phyloP scores from a whole-genome alignment of 345 rosid genomes.

The Camelina hispida region DNA sequence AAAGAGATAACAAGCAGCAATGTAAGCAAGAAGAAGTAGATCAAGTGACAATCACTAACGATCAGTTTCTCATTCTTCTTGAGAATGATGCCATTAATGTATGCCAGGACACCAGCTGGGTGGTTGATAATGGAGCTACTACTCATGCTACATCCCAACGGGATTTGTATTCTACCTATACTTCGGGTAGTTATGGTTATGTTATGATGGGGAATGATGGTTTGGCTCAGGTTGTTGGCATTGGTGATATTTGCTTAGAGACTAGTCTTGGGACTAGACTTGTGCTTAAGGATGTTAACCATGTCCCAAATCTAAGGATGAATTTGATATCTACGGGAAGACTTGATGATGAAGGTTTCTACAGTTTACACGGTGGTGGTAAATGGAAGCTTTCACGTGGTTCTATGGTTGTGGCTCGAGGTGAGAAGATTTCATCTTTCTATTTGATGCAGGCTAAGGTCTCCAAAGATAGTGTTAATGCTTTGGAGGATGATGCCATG shows the following conservation, averaged over 20 bases:
- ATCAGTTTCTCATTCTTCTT: not conserved
- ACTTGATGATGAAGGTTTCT: not conserved
- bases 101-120: not conserved
- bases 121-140: slow-evolving; percentile 1
- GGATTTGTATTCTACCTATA: not conserved
- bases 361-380: too few relatives aligned
- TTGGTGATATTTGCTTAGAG: slow-evolving; percentile 18
- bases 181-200: not conserved
- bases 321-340: not conserved
- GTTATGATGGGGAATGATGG: slow-evolving; percentile 1
- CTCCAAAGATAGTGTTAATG: not conserved
- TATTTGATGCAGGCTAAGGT: not conserved
- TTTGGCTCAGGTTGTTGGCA: not conserved
- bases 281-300: slow-evolving; percentile 4
- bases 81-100: not conserved
- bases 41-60: not conserved
- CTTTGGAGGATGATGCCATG: not conserved
- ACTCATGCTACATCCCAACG: not conserved
- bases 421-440: not conserved
- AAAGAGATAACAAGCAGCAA: not conserved
- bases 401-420: too few relatives aligned
- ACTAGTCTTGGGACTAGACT: slow-evolving; percentile 10
- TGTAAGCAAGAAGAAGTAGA: not conserved
- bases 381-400: too few relatives aligned
- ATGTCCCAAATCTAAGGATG: not conserved